Percentiles rank a stretch among this genome's conserved stretches.
Evolutionary conservation across 2,329 filamentous ascomycete species (phyloP).

Genomic region (Scedosporium dehoogii): DNA sequence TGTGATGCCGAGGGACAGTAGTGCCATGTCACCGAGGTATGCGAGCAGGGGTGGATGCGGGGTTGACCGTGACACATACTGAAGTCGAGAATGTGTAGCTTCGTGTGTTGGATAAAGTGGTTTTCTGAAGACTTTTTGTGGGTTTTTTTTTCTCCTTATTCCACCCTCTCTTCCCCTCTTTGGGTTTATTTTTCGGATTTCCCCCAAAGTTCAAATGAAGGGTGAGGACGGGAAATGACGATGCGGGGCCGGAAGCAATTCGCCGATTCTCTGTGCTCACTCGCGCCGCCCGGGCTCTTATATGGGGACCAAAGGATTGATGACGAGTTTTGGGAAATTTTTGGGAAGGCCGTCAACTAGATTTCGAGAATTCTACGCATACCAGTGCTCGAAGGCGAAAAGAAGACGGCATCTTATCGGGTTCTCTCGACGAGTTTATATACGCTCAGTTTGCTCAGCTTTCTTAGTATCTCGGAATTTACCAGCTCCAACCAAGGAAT

Average conservation of each 20-base stretch:
- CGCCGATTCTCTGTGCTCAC: neutral
- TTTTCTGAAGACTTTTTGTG: neutral
- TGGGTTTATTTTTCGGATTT: no score
- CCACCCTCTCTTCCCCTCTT: no score
- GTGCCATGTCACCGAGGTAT: constrained; percentile 45
- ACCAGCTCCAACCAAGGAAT: no score
- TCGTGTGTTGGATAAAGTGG: neutral
- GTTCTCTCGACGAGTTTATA: neutral
- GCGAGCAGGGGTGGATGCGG: constrained; percentile 39
- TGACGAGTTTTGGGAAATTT: no score
- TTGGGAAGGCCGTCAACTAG: no score
- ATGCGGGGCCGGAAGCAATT: neutral
- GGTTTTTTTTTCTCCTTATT: no score
- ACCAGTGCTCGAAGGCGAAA: neutral
- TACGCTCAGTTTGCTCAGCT: neutral
- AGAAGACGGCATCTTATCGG: neutral
- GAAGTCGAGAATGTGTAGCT: neutral
- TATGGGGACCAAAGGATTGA: neutral
- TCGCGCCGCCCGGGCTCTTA: no score
- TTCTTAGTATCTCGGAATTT: no score
- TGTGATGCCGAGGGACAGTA: constrained; percentile 38
- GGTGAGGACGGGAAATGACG: neutral
- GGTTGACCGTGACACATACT: constrained; percentile 46
- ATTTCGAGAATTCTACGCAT: neutral
- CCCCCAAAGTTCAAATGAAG: neutral